A percentile compares a stretch with the other conserved stretches of the same genome.
Evolutionary conservation across 1,284 basidiomycete species (phyloP).

Genomic region (Ceratorhiza oryzae-sativae): DNA sequence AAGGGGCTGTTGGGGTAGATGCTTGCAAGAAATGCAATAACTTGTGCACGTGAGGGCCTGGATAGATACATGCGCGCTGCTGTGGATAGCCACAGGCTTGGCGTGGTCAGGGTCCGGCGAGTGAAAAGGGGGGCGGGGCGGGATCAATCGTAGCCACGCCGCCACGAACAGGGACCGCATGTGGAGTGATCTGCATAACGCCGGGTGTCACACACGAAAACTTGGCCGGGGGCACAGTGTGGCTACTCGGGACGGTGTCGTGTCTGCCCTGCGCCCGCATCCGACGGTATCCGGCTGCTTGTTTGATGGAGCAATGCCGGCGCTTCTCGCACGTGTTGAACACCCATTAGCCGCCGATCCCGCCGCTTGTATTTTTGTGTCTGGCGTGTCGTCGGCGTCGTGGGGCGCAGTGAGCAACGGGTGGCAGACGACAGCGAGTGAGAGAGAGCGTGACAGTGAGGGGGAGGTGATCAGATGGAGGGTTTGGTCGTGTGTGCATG

Average conservation of each 20-base stretch:
- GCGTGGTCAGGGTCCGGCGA: neutral
- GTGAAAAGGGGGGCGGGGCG: neutral
- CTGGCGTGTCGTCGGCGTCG: neutral
- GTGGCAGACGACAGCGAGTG: neutral
- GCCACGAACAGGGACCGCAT: neutral
- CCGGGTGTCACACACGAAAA: neutral
- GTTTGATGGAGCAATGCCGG: neutral
- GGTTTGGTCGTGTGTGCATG: constrained; percentile 25
- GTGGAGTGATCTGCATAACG: neutral
- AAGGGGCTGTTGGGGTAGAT: constrained; percentile 52
- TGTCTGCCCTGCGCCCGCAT: neutral
- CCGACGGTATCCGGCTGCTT: neutral
- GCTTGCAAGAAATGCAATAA: neutral
- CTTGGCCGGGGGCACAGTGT: no score
- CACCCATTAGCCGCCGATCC: constrained; percentile 32
- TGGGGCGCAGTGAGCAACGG: no score
- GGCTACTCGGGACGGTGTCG: no score
- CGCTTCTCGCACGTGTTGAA: constrained; percentile 37
- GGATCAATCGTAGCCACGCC: neutral
- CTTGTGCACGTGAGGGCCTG: neutral
- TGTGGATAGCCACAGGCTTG: constrained; percentile 6
- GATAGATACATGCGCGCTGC: no score
- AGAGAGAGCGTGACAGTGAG: neutral
- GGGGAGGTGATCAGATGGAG: neutral
- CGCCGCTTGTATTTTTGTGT: neutral